Evolutionary conservation across 257 asterid species (phyloP).

Genomic region (Salvia miltiorrhiza): DNA sequence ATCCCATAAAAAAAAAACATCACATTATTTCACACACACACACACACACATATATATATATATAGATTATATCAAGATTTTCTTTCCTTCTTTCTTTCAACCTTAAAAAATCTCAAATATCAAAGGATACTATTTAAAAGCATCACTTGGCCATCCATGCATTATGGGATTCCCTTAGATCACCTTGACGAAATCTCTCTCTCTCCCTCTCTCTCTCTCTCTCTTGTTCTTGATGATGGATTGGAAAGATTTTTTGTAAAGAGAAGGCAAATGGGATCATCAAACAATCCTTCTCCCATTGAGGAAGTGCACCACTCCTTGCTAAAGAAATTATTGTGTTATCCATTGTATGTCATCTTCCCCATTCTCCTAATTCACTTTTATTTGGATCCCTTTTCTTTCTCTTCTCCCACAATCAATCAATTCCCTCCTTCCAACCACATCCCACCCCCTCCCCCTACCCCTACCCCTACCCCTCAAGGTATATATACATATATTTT

Average conservation of each 20-base stretch:
- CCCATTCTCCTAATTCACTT: constrained; percentile 42
- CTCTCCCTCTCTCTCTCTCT: not conserved
- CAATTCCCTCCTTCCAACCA: constrained; percentile 19
- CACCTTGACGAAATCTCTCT: not conserved
- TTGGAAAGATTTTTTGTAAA: not conserved
- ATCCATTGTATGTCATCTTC: constrained; percentile 32
- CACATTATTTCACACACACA: no score
- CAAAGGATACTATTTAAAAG: not conserved
- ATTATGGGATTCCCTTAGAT: not conserved
- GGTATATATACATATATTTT: no score
- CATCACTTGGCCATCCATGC: not conserved
- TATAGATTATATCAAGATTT: no score
- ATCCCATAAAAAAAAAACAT: no score
- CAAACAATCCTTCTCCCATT: constrained; percentile 24
- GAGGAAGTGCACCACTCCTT: constrained; percentile 7
- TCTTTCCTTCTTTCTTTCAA: no score
- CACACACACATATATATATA: no score
- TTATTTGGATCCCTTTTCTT: constrained; percentile 34
- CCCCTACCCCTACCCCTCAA: constrained; percentile 16
- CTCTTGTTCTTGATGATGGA: constrained; percentile 1
- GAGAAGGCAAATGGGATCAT: constrained; percentile 34
- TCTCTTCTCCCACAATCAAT: constrained; percentile 20
- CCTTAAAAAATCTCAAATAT: not conserved
- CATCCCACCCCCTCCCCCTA: not conserved
- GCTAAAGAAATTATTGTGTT: constrained; percentile 30